Evolutionary conservation across 805 yeast species (phyloP), one percentile per base, ranked within the genome.

Genomic region (Myxozyma monticola): DNA sequence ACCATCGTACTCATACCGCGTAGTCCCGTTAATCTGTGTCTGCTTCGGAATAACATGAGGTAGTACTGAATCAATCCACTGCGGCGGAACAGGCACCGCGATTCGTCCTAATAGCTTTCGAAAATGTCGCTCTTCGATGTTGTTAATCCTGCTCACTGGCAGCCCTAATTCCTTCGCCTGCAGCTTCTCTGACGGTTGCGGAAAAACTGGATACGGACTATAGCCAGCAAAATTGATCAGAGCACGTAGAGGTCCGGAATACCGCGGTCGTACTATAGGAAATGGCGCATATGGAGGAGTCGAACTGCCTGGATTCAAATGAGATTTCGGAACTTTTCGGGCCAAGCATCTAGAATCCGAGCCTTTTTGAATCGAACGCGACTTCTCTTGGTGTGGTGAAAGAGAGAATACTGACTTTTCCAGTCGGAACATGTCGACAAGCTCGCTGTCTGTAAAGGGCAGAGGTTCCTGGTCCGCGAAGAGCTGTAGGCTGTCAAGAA

Each of bases 201-300:
- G 49, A 8, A 33, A 22, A 4, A 17, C 15, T 6, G 49, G 49
- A 7, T 15, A 14, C 5, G 37, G 24, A 9, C 26, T n/a, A 9
- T 20, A 37, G 6, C 22, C 12, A 10, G 30, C 17, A 33, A 12
- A 31, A 18, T 15, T 10, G 4, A 39, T 3, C 8, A 49, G 41
- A 3, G 54, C 54, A 15, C 49, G 45, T 14, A 49, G 22, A 5
- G 45, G 49, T 10, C 41, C 45, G 20, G 42, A 31, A 38, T 49
- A 45, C 9, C 25, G 29, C 14, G 45, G 48, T 4, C 37, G 35
- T 15, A 28, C 25, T 25, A 49, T 18, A 8, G 33, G 37, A 9
- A 28, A 18, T 6, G 40, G 37, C 12, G 22, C 36, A 14, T 14
- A 17, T n/a, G 29, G 39, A 4, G 45, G 38, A 21, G 17, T 17